Conservation (phyloP, 2,329 filamentous ascomycete species). For the Ustulina deusta region DNA sequence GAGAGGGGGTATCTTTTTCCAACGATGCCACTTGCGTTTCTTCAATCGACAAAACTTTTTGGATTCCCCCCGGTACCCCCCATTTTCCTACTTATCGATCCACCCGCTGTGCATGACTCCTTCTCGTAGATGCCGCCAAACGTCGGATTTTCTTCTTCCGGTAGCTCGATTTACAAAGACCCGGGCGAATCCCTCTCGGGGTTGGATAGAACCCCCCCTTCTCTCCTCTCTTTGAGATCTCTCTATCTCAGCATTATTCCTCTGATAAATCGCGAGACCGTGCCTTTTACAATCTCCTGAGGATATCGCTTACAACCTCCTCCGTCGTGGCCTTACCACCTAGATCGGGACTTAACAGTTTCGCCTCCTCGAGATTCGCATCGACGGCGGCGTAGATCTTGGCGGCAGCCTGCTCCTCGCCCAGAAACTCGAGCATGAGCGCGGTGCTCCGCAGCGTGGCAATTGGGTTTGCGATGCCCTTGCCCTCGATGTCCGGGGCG, state of each 20-base stretch:
- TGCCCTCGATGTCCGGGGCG: constrained; percentile 94
- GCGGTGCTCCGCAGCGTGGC: constrained; percentile 91
- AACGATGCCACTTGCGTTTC: not conserved
- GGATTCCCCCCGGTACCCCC: too few relatives aligned
- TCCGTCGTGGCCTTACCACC: constrained; percentile 88
- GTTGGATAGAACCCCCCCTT: not conserved
- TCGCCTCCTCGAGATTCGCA: constrained; percentile 85
- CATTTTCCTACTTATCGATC: not conserved
- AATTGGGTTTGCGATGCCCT: constrained; percentile 94
- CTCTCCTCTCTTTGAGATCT: not conserved
- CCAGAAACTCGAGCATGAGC: constrained; percentile 95
- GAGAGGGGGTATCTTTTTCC: not conserved
- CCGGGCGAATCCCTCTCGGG: not conserved
- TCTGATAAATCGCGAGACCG: not conserved
- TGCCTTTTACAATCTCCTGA: constrained; percentile 76
- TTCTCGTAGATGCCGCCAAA: not conserved
- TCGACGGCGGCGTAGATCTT: constrained; percentile 94
- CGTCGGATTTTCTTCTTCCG: not conserved
- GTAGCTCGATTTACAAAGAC: not conserved
- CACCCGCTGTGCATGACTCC: too few relatives aligned
- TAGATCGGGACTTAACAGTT: constrained; percentile 86
- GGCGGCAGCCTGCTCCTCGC: constrained; percentile 86
- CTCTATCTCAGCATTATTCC: not conserved
- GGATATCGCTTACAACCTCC: constrained; percentile 87
- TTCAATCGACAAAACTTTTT: not conserved